Evolutionary conservation across 23 red algal species (phyloP), one percentile per base, ranked within the genome.

Genomic region (Gracilaria vermiculophylla): DNA sequence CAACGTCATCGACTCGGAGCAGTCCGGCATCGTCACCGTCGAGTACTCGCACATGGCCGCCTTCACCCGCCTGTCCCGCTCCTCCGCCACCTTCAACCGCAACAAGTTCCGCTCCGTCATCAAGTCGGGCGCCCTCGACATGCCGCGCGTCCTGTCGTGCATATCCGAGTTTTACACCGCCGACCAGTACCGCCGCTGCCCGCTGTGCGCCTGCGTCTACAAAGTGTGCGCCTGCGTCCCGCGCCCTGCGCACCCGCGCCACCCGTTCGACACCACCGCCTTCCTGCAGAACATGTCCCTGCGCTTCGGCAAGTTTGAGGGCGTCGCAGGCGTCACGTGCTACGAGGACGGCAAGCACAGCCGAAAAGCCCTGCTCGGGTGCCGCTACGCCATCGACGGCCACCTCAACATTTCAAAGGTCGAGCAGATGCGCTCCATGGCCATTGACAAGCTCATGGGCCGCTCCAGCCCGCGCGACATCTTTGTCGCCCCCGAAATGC

Each of bases 91-190:
- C 23, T 73, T 73, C 25, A 47, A 73, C 40, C 36, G 67, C 4
- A 73, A 73, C 17, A 73, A 73, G 67, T 73, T 73, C 67, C 67
- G 67, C 5, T 73, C 67, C 23, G 40, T 73, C 23, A 15, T 73
- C 23, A 42, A 32, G 20, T 45, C 67, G 39, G 67, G 67, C 40
- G 47, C 39, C 15, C 40, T 73, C 3, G 67, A 73, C 37, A 73
- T 73, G 67, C 67, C 67, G 17, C 67, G 15, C 37, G 67, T 73
- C 2, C 14, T 73, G 67, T 73, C 67, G 0, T 73, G 67, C 37
- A 73, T 73, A 7, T 73, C 67, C 44, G 67, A 73, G 67, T 73
- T 73, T 47, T 48, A 73, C n/a, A 73, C 67, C 67, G 67, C 67
- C 10, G 47, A 73, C 25, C 40, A 73, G 67, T 73, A 73, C 23